Evolutionary conservation across 768 basidiomycete species (phyloP).

Genomic region (Boletellus sp.): DNA sequence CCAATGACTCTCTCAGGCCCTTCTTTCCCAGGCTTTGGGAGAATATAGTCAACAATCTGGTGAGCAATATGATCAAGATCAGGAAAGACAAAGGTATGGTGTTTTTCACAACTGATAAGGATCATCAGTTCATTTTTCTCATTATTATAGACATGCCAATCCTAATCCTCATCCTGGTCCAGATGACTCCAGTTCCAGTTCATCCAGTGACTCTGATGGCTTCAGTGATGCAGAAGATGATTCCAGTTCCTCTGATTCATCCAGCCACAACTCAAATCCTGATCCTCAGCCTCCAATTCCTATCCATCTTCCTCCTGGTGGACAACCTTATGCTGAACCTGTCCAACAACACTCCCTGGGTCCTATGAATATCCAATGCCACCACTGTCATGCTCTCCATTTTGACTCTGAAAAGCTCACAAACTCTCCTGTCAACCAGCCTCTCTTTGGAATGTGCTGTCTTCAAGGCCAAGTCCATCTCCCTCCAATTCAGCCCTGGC

Average conservation of each 20-base stretch:
- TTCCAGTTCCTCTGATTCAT: too few species aligned
- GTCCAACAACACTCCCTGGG: neutral
- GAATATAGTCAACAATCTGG: neutral
- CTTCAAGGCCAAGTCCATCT: slow-evolving; percentile 25
- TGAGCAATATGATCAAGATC: neutral
- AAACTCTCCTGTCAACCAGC: neutral
- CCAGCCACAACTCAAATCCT: neutral
- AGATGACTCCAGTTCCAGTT: too few species aligned
- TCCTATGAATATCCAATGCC: slow-evolving; percentile 7
- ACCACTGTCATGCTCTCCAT: slow-evolving; percentile 17
- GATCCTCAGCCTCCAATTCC: neutral
- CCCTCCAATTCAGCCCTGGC: slow-evolving; percentile 16
- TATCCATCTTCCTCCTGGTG: slow-evolving; percentile 10
- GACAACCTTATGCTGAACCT: slow-evolving; percentile 12
- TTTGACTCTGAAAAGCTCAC: slow-evolving; percentile 13
- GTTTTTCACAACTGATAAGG: neutral
- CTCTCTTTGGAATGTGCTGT: slow-evolving; percentile 29
- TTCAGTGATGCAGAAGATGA: too few species aligned
- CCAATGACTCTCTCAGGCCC: neutral
- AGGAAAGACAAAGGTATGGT: neutral
- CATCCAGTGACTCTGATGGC: too few species aligned
- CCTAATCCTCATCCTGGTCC: neutral
- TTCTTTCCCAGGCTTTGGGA: neutral
- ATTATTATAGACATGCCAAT: too few species aligned
- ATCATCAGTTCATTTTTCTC: too few species aligned